Conservation (phyloP, 495 filamentous ascomycete genomes). For the Penicillium malachiteum region DNA sequence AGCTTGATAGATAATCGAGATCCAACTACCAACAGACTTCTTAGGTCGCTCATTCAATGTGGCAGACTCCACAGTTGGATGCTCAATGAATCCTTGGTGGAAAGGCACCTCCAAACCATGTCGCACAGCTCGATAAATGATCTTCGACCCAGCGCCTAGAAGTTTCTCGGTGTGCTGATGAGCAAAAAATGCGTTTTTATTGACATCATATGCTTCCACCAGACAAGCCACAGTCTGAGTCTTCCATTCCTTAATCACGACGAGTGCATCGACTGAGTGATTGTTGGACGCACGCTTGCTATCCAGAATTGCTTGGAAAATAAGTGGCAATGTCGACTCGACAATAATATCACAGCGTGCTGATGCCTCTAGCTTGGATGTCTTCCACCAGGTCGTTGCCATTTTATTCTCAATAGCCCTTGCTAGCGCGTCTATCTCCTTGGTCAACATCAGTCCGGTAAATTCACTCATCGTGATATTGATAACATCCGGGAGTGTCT, state of each 20-base stretch:
- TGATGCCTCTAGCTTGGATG: too few species aligned
- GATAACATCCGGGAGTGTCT: neutral
- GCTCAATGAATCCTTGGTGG: slow-evolving; percentile 22
- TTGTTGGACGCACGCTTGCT: too few species aligned
- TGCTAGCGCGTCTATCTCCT: neutral
- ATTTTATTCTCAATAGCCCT: too few species aligned
- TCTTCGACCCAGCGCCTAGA: slow-evolving; percentile 10
- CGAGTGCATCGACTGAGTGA: too few species aligned
- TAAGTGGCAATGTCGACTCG: too few species aligned
- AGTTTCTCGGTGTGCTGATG: neutral
- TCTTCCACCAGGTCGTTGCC: too few species aligned
- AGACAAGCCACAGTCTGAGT: too few species aligned
- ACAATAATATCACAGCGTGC: too few species aligned
- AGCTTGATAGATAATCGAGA: slow-evolving; percentile 19
- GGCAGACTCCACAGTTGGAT: slow-evolving; percentile 6
- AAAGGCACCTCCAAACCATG: slow-evolving; percentile 15
- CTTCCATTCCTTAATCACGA: too few species aligned
- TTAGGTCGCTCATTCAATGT: neutral
- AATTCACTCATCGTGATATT: neutral
- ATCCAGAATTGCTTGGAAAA: too few species aligned
- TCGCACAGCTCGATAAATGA: slow-evolving; percentile 15
- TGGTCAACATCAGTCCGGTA: neutral
- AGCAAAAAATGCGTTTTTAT: neutral
- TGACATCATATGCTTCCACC: neutral
- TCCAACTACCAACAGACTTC: slow-evolving; percentile 23